These are phyloP conservation scores for Haematococcus sp. DNA, from an alignment of 139 green algal species.

Conservation along the genomic window DNA sequence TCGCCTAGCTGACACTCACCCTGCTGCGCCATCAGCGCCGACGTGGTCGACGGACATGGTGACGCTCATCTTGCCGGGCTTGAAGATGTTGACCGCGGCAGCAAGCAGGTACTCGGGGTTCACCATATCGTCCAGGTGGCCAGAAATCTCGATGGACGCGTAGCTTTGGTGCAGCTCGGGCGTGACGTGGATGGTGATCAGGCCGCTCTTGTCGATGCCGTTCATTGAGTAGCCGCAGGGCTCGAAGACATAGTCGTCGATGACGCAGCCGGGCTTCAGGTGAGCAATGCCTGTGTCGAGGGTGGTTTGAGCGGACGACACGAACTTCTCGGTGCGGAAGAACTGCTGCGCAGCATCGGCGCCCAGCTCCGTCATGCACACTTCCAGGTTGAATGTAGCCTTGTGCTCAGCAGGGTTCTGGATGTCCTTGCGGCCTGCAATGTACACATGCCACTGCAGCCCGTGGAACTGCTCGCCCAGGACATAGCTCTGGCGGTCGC, in stretches of 20 bases:
- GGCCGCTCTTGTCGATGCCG: slow-evolving; percentile 65
- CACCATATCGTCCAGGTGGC: slow-evolving; percentile 47
- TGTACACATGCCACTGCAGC: slow-evolving; percentile 94
- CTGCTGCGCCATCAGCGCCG: background rate
- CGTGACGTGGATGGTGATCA: slow-evolving; percentile 97
- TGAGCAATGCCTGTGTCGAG: slow-evolving; percentile 63
- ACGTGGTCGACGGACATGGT: slow-evolving; percentile 43
- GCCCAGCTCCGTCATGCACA: slow-evolving; percentile 95
- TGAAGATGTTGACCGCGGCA: slow-evolving; percentile 52
- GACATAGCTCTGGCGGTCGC: slow-evolving; percentile 70
- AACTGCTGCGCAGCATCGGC: slow-evolving; percentile 66
- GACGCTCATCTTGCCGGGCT: slow-evolving; percentile 42
- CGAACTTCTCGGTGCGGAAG: slow-evolving; percentile 63
- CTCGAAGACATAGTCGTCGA: slow-evolving; percentile 99
- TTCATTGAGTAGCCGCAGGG: slow-evolving; percentile 99
- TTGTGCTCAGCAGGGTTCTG: slow-evolving; percentile 3
- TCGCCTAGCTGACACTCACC: background rate
- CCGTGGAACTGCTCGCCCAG: slow-evolving; percentile 78
- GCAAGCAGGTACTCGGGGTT: slow-evolving; percentile 26
- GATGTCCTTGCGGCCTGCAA: slow-evolving; percentile 48
- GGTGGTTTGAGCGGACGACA: slow-evolving; percentile 60
- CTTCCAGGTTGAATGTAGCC: slow-evolving; percentile 82
- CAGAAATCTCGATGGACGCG: slow-evolving; percentile 86
- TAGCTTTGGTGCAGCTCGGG: slow-evolving; percentile 92
- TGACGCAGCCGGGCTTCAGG: slow-evolving; percentile 72